phyloP scores from a whole-genome alignment of 208 protist genomes.

The Trypanosoma grayi region DNA sequence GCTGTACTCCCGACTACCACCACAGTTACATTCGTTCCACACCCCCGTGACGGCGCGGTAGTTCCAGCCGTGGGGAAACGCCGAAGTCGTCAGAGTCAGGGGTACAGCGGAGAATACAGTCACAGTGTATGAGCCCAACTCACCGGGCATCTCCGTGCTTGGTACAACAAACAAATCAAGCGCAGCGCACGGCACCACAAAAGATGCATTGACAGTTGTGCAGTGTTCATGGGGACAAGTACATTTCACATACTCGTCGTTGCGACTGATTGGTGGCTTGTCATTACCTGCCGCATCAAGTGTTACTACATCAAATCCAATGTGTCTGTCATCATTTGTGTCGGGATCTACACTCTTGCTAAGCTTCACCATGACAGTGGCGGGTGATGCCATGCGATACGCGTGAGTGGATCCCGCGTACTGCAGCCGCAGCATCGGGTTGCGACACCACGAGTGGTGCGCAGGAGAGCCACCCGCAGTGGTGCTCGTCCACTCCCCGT shows the following conservation, averaged over 20 bases:
- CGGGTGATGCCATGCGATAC: slow-evolving; percentile 27
- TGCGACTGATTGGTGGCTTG: slow-evolving; percentile 47
- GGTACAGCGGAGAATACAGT: slow-evolving; percentile 62
- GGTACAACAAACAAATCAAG: slow-evolving; percentile 74
- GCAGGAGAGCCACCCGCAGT: slow-evolving; percentile 39
- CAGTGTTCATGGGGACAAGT: slow-evolving; percentile 32
- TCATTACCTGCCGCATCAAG: slow-evolving; percentile 28
- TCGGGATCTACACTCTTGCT: slow-evolving; percentile 66
- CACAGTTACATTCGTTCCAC: slow-evolving; percentile 73
- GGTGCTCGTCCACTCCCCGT: slow-evolving; percentile 45
- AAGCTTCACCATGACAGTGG: slow-evolving; percentile 56
- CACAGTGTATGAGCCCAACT: slow-evolving; percentile 62
- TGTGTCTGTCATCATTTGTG: slow-evolving; percentile 57
- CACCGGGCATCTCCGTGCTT: slow-evolving; percentile 41
- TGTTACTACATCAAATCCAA: slow-evolving; percentile 70
- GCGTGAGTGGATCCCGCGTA: slow-evolving; percentile 25
- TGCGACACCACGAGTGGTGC: slow-evolving; percentile 66
- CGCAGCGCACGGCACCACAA: slow-evolving; percentile 31
- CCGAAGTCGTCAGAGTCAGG: slow-evolving; percentile 33
- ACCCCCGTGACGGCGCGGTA: slow-evolving; percentile 48
- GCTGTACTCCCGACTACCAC: slow-evolving; percentile 57
- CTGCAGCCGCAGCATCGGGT: slow-evolving; percentile 48
- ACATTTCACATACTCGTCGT: slow-evolving; percentile 35
- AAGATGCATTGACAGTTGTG: slow-evolving; percentile 38
- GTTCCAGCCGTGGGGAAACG: slow-evolving; percentile 75